phyloP scores from a whole-genome alignment of 805 yeast genomes.

The Nakazawaea siamensis region DNA sequence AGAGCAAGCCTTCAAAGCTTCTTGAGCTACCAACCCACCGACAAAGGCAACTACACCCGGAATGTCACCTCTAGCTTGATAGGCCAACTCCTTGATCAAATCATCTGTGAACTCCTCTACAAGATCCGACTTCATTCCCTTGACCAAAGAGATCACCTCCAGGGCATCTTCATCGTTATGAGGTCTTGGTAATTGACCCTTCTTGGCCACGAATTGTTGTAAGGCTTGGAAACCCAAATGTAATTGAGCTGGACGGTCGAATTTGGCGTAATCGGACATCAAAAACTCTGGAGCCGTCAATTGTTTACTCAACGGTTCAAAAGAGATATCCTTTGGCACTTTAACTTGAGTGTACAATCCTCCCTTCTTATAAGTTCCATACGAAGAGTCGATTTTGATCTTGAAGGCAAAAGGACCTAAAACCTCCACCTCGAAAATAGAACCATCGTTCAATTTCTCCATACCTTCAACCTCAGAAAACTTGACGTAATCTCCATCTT shows the following conservation, averaged over 20 bases:
- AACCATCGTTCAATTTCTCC: slow-evolving; percentile 64
- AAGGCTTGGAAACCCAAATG: slow-evolving; percentile 92
- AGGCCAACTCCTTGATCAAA: slow-evolving; percentile 64
- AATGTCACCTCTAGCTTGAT: slow-evolving; percentile 85
- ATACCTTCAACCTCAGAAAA: slow-evolving; percentile 83
- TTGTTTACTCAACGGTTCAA: slow-evolving; percentile 58
- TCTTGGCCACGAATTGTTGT: slow-evolving; percentile 60
- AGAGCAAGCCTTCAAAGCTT: slow-evolving; percentile 88
- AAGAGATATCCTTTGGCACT: slow-evolving; percentile 59
- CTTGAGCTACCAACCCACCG: slow-evolving; percentile 96
- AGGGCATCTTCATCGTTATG: slow-evolving; percentile 66
- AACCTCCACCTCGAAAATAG: slow-evolving; percentile 69
- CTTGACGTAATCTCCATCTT: slow-evolving; percentile 86
- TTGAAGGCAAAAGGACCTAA: slow-evolving; percentile 93
- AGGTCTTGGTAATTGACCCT: slow-evolving; percentile 69
- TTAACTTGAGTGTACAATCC: slow-evolving; percentile 92
- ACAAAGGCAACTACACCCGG: slow-evolving; percentile 84
- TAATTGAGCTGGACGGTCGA: slow-evolving; percentile 84
- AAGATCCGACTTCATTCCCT: slow-evolving; percentile 47
- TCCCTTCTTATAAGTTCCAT: slow-evolving; percentile 67
- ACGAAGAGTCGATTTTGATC: slow-evolving; percentile 45
- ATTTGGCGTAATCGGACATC: slow-evolving; percentile 86
- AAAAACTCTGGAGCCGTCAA: slow-evolving; percentile 71
- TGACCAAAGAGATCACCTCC: slow-evolving; percentile 54
- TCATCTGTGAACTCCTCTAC: slow-evolving; percentile 54